A percentile compares a stretch with the other conserved stretches of the same genome.
Conservation (phyloP, 1,284 basidiomycete species). For the Ceratobasidium sp. region DNA sequence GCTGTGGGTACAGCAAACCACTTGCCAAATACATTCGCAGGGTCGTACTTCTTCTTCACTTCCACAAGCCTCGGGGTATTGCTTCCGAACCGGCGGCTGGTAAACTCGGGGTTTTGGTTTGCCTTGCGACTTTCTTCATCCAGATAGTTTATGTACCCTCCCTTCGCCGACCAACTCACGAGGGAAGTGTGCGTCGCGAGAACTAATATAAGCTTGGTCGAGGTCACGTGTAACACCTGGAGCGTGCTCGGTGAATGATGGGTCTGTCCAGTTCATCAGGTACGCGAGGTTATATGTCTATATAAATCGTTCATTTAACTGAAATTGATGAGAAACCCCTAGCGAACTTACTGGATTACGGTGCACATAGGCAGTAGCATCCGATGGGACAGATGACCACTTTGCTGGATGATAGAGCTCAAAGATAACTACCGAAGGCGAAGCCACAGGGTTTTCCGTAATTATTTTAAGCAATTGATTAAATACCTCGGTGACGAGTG, state of each 20-base stretch:
- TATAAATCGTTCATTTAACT: no score
- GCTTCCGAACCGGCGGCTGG: constrained; percentile 4
- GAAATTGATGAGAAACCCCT: no score
- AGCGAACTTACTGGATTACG: constrained; percentile 29
- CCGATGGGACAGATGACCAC: constrained; percentile 13
- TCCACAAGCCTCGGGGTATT: constrained; percentile 33
- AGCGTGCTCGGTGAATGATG: not conserved
- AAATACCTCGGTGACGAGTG: not conserved
- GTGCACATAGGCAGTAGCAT: constrained; percentile 37
- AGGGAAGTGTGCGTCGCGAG: not conserved
- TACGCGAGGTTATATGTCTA: not conserved
- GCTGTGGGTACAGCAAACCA: not conserved
- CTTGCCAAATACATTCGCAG: constrained; percentile 26
- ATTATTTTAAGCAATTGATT: constrained; percentile 1
- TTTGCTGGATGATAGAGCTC: constrained; percentile 33
- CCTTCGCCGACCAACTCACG: not conserved
- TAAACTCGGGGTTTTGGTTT: not conserved
- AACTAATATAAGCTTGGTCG: not conserved
- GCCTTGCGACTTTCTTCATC: not conserved
- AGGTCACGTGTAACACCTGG: not conserved
- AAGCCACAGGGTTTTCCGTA: constrained; percentile 9
- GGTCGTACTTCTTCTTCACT: constrained; percentile 39
- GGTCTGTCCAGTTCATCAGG: constrained; percentile 17
- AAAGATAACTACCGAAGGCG: constrained; percentile 10
- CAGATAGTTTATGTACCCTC: not conserved